These are phyloP conservation scores for Sphagnum fallax DNA, from an alignment of 228 moss, liverwort and hornwort species.

Conservation along the genomic window DNA sequence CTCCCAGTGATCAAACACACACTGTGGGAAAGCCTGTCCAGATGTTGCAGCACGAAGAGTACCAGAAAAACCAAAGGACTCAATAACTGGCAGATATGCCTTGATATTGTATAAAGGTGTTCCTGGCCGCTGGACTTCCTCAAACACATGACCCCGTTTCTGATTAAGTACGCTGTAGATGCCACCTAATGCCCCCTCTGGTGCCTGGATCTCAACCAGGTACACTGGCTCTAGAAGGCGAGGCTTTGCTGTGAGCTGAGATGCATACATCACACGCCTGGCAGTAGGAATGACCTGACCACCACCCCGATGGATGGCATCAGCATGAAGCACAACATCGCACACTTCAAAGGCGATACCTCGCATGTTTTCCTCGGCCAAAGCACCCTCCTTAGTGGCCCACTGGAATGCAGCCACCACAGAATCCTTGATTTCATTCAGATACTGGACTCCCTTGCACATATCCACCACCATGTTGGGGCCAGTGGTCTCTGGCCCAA, in stretches of 20 bases:
- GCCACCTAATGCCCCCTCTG: constrained; percentile 5
- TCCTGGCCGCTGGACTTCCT: constrained; percentile 10
- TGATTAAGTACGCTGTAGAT: constrained; percentile 5
- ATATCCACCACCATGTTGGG: constrained; percentile 12
- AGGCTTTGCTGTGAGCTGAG: constrained; percentile 8
- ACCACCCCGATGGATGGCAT: constrained; percentile 9
- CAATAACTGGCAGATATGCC: constrained; percentile 9
- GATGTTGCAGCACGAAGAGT: constrained; percentile 6
- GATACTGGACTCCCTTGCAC: constrained; percentile 9
- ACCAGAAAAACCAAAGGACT: constrained; percentile 10
- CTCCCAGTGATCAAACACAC: constrained; percentile 11
- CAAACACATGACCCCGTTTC: constrained; percentile 7
- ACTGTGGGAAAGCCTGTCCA: constrained; percentile 14
- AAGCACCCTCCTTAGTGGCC: constrained; percentile 6
- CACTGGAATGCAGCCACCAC: constrained; percentile 7
- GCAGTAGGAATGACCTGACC: constrained; percentile 11
- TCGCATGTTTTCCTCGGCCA: constrained; percentile 9
- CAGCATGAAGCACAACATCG: constrained; percentile 9
- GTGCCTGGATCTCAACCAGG: constrained; percentile 8
- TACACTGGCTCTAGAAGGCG: constrained; percentile 8
- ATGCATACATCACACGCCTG: constrained; percentile 8
- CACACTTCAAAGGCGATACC: constrained; percentile 10
- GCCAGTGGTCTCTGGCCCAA: constrained; percentile 10
- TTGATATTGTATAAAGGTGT: constrained; percentile 10
- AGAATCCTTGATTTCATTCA: constrained; percentile 9